Evolutionary conservation across 257 asterid genomes (phyloP).

Genomic region (Ilex aquifolium): DNA sequence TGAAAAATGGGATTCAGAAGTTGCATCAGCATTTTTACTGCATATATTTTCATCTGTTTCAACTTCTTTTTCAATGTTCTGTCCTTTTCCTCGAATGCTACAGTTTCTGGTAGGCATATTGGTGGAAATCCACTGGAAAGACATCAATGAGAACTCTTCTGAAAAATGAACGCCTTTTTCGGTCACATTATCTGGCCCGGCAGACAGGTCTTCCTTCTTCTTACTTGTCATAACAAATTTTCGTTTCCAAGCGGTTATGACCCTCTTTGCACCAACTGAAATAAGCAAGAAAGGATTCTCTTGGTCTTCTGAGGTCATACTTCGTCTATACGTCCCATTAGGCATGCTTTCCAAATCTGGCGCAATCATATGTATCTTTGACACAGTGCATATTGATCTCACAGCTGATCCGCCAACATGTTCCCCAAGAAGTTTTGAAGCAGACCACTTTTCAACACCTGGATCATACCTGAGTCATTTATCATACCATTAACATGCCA

Average conservation of each 20-base stretch:
- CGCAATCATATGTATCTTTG: conserved; percentile 44
- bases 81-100: conserved; percentile 33
- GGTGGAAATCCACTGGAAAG: conserved; percentile 93
- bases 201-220: conserved; percentile 22
- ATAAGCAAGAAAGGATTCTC: conserved; percentile 52
- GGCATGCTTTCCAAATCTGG: conserved; percentile 32
- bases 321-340: conserved; percentile 23
- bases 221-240: conserved; percentile 25
- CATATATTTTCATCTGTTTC: conserved; percentile 25
- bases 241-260: conserved; percentile 89
- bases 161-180: conserved; percentile 25
- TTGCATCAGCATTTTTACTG: conserved; percentile 16
- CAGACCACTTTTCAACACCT: conserved; percentile 58
- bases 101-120: conserved; percentile 69
- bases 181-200: conserved; percentile 22
- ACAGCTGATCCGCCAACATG: conserved; percentile 99
- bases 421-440: conserved; percentile 84
- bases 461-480: conserved; percentile 56
- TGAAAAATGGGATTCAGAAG: conserved; percentile 29
- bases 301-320: conserved; percentile 26
- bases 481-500: conserved; percentile 12
- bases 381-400: conserved; percentile 69
- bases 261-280: conserved; percentile 97
- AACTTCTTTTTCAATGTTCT: conserved; percentile 28
- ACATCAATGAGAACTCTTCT: conserved; percentile 23